Conservation (phyloP, 768 basidiomycete genomes). For the Mycena sanguinolenta region DNA sequence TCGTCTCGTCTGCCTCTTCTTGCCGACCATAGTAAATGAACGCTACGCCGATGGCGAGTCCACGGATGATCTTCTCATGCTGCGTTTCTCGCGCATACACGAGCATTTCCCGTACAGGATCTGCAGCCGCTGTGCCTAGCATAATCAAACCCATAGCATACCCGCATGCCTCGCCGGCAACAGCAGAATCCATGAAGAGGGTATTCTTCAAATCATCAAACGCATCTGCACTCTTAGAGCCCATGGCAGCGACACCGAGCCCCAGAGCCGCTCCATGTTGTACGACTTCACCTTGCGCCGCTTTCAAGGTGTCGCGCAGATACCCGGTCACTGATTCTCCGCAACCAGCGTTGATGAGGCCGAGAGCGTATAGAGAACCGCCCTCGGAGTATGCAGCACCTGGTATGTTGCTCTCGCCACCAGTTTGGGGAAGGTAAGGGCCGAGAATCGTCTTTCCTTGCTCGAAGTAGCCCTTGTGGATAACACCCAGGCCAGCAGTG, state of each 20-base stretch:
- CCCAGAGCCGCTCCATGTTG: conserved; percentile 98
- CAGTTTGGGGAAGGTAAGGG: conserved; percentile 90
- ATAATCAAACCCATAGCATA: conserved; percentile 98
- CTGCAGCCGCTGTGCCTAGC: conserved; percentile 91
- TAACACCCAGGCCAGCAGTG: conserved; percentile 96
- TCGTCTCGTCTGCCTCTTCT: conserved; percentile 91
- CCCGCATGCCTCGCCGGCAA: conserved; percentile 95
- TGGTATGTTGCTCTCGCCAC: conserved; percentile 80
- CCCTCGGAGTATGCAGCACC: conserved; percentile 94
- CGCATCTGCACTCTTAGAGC: conserved; percentile 87
- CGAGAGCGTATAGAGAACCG: conserved; percentile 94
- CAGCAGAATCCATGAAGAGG: conserved; percentile 94
- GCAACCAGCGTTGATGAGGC: conserved; percentile 93
- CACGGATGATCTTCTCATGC: conserved; percentile 99
- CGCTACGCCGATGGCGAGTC: conserved; percentile 91
- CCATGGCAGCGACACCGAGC: conserved; percentile 96
- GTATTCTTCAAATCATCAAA: conserved; percentile 93
- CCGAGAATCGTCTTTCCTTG: conserved; percentile 93
- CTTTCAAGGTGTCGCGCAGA: conserved; percentile 83
- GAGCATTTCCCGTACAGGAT: conserved; percentile 93
- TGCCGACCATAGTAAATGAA: conserved; percentile 94
- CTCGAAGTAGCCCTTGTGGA: conserved; percentile 96
- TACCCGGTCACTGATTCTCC: conserved; percentile 84
- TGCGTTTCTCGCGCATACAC: conserved; percentile 97
- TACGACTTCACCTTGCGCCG: conserved; percentile 85